Evolutionary conservation across 2,329 filamentous ascomycete species (phyloP).

Genomic region (Aspergillus fumigatus): DNA sequence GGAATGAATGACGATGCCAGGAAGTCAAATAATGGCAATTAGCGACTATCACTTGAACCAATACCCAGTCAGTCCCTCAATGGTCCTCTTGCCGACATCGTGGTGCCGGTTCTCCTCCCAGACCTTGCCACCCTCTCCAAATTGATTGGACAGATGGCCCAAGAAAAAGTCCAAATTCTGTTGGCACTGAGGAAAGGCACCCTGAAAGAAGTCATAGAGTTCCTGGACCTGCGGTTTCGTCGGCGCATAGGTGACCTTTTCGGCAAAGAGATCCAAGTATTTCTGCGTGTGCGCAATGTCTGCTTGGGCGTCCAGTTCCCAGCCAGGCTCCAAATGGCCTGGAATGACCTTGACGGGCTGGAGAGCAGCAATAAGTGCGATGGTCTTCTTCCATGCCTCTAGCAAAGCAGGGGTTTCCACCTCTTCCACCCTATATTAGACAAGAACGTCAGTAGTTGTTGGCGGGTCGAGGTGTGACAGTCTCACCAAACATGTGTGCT

Average conservation of each 20-base stretch:
- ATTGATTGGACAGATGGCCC: conserved; percentile 29
- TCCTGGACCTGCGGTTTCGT: conserved; percentile 24
- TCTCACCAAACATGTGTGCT: conserved; percentile 28
- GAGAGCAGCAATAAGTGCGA: conserved; percentile 24
- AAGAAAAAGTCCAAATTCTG: conserved; percentile 34
- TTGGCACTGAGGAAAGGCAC: conserved; percentile 24
- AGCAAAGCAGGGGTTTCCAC: conserved; percentile 24
- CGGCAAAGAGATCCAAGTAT: conserved; percentile 25
- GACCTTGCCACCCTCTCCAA: conserved; percentile 25
- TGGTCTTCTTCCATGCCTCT: conserved; percentile 21
- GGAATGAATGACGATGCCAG: no score
- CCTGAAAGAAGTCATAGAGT: conserved; percentile 25
- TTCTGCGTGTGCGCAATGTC: conserved; percentile 27
- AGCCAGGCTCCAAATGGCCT: conserved; percentile 24
- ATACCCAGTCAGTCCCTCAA: conserved; percentile 13
- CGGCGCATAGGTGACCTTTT: conserved; percentile 25
- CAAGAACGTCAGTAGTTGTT: neutral
- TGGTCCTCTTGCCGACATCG: conserved; percentile 10
- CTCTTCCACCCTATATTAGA: conserved; percentile 23
- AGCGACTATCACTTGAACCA: conserved; percentile 6
- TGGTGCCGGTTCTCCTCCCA: conserved; percentile 34
- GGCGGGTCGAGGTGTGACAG: neutral
- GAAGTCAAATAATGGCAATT: neutral
- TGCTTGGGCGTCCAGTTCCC: conserved; percentile 21
- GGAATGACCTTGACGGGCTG: conserved; percentile 26